These are phyloP conservation scores for Glycine soja DNA, from an alignment of 306 rosid species.

Conservation along the genomic window DNA sequence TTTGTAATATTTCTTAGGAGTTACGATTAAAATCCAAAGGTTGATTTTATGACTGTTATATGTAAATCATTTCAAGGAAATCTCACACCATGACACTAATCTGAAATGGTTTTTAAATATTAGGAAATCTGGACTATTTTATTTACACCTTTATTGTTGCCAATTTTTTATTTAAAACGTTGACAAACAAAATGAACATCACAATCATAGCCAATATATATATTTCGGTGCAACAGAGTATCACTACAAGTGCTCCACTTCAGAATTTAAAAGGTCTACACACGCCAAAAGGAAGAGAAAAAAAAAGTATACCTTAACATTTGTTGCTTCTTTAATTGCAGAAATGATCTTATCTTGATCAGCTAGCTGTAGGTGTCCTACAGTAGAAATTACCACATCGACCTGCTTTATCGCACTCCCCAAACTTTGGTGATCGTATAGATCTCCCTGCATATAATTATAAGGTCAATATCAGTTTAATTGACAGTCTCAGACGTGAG, in stretches of 20 bases:
- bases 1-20: neutral
- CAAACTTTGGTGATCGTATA: conserved; percentile 70
- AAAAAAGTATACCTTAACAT: conserved; percentile 64
- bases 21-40: neutral
- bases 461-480: no score
- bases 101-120: neutral
- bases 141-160: neutral
- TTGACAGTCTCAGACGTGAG: no score
- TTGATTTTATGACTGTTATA: neutral
- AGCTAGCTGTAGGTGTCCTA: conserved; percentile 50
- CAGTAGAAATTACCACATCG: conserved; percentile 77
- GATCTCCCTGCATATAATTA: conserved; percentile 63
- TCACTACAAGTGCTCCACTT: neutral
- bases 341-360: conserved; percentile 80
- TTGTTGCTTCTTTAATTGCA: conserved; percentile 82
- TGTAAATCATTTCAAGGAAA: neutral
- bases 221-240: neutral
- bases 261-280: neutral
- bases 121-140: neutral
- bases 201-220: neutral
- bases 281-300: no score
- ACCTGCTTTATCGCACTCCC: conserved; percentile 81
- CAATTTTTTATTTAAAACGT: neutral
- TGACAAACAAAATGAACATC: no score
- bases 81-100: no score